Evolutionary conservation across 2,329 filamentous ascomycete genomes (phyloP).

Genomic region (Xylaria hypoxylon): DNA sequence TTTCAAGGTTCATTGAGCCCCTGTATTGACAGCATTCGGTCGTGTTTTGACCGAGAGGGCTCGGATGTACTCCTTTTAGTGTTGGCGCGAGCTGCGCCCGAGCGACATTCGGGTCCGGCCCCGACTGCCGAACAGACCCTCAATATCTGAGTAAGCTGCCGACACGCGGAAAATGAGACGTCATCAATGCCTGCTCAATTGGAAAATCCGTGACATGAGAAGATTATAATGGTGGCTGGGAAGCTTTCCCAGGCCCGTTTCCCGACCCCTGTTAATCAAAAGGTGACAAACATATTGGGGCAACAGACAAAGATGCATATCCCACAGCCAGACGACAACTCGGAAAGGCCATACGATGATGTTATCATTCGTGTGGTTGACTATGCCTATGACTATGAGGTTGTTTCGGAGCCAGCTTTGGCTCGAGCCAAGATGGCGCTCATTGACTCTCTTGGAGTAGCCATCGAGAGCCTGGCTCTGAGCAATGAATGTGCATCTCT

Average conservation of each 20-base stretch:
- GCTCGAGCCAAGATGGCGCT: conserved; percentile 39
- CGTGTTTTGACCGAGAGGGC: conserved; percentile 16
- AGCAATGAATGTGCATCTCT: conserved; percentile 37
- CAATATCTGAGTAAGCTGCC: conserved; percentile 21
- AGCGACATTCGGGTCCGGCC: conserved; percentile 27
- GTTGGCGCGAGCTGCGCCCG: conserved; percentile 17
- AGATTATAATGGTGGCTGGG: conserved; percentile 32
- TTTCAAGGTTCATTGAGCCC: conserved; percentile 7
- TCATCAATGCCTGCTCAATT: neutral
- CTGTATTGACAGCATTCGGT: conserved; percentile 6
- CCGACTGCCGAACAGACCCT: conserved; percentile 30
- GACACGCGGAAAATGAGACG: neutral
- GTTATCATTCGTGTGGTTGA: conserved; percentile 32
- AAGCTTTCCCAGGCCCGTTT: conserved; percentile 19
- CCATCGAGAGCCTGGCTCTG: conserved; percentile 35
- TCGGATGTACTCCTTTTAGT: conserved; percentile 21
- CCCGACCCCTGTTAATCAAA: conserved; percentile 4
- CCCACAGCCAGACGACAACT: conserved; percentile 36
- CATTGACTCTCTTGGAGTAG: conserved; percentile 39
- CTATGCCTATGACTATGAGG: conserved; percentile 37
- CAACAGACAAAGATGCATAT: conserved; percentile 26
- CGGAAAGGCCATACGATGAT: conserved; percentile 32
- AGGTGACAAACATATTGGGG: neutral
- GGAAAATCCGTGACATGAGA: conserved; percentile 3
- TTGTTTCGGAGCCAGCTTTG: conserved; percentile 31